Evolutionary conservation across 2,329 filamentous ascomycete species (phyloP), one percentile per base, ranked within the genome.

Genomic region (Juglanconis sp.): DNA sequence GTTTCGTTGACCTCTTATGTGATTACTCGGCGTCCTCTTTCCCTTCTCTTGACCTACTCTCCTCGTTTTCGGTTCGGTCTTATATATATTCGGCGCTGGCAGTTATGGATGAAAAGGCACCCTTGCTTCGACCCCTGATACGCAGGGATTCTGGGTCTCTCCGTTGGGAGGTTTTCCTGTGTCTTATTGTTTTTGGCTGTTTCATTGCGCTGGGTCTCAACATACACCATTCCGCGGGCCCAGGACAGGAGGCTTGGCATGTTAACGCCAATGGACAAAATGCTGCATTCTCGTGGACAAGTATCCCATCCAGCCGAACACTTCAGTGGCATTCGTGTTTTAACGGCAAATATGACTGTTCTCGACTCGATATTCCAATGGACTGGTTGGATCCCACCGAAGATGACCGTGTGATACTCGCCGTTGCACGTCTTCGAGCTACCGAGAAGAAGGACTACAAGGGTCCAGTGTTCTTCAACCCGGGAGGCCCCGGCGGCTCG

Each of bases 401-500:
- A 8, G 63, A 69, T 10, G 60, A 69, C 17, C 69, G 72, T 3
- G 74, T 75, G 6, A 59, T 73, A 5, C 57, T 77, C 1, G 74
- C 74, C 24, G 63, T 77, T n/a, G 71, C 73, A n/a, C 71, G 74
- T 9, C 70, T 75, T 4, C 69, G 68, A n/a, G 74, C 74, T 5
- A 68, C 66, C 0, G 64, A 69, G 11, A 50, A 38, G 4, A 32
- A 59, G 4, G 59, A 68, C 57, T 70, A 71, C 57, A 67, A 66
- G 24, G 75, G 75, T 0, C 71, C 74, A 0, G 68, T 76, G 3
- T 72, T 77, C 63, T 73, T 77, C 64, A 77, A 77, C 60, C 75
- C 74, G 0, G 74, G 75, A 9, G 79, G 81, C 0, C 81, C 81
- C 8, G 81, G 81, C 6, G 81, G 79, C 1, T 81, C 78, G 2